Percentiles rank a stretch among this genome's conserved stretches.
phyloP scores from a whole-genome alignment of 331 rosid genomes.

The Phaseolus coccineus region DNA sequence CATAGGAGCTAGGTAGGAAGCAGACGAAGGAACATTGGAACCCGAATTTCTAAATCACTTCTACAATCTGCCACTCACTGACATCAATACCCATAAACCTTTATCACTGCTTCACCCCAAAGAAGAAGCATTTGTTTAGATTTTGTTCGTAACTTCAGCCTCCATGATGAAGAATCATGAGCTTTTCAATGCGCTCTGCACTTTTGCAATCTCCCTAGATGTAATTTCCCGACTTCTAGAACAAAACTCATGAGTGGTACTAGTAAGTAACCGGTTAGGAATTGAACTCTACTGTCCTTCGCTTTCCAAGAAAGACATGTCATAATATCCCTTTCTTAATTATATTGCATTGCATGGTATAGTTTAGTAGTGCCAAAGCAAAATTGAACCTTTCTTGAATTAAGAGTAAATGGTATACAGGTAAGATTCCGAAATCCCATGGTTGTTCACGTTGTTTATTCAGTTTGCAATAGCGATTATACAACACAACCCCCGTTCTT shows the following conservation, averaged over 20 bases:
- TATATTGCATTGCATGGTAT: constrained; percentile 40
- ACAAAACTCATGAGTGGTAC: constrained; percentile 42
- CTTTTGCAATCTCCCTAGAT: constrained; percentile 48
- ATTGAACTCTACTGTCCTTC: constrained; percentile 45
- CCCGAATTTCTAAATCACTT: constrained; percentile 1
- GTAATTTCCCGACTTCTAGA: constrained; percentile 46
- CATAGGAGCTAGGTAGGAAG: neutral
- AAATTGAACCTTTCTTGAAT: constrained; percentile 42
- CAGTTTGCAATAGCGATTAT: constrained; percentile 44
- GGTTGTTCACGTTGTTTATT: constrained; percentile 37
- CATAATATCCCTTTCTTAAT: constrained; percentile 47
- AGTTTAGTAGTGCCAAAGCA: neutral
- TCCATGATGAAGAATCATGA: constrained; percentile 52
- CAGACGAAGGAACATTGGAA: constrained; percentile 1
- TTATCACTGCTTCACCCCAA: constrained; percentile 47
- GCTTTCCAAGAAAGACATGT: constrained; percentile 61
- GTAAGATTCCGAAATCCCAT: constrained; percentile 60
- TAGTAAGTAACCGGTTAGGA: constrained; percentile 31
- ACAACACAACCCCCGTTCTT: constrained; percentile 47
- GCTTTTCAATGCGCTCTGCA: constrained; percentile 42
- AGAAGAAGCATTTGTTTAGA: constrained; percentile 44
- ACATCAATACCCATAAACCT: constrained; percentile 39
- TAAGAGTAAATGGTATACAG: constrained; percentile 53
- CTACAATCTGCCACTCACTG: constrained; percentile 15
- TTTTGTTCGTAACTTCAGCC: constrained; percentile 21